Evolutionary conservation across 2,329 filamentous ascomycete genomes (phyloP), one percentile per base, ranked within the genome.

Genomic region (Plenodomus lindquistii): DNA sequence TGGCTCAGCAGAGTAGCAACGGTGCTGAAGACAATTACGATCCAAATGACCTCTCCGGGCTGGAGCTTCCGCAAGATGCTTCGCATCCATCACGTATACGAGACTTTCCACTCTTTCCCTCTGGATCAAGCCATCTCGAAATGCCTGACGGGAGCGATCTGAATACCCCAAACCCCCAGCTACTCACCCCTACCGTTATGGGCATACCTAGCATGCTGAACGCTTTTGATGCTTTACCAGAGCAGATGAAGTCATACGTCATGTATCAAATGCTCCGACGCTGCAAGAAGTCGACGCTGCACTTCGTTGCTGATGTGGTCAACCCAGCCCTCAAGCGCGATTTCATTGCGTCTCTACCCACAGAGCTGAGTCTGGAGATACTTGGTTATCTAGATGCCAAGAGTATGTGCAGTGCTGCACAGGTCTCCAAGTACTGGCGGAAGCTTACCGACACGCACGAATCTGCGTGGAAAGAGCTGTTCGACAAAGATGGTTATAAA

Each of bases 291-390:
- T 87, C 91, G 36, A 96, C 92, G 0, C 79, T 99, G 4, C 91
- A 94, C 65, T 86, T 96, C 45, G 87, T 99, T 46, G 91, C 93
- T 29, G 86, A 91, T 58, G 86, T 91, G 13, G 92, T 99, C 57
- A 97, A 96, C 65, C 94, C 94, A 7, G 91, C 93, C 0, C 75
- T 99, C 47, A 97, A 96, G 72, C 96, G 91, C 67, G 94, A 99
- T 69, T 97, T 97, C 54, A 77, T 99, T 41, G 84, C 84, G 53
- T 84, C 90, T 50, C 80, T 99, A 1, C 94, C 94, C 2, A 78
- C 88, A 0, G 94, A 99, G 71, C 81, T 99, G 17, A 89, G 89
- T 46, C 83, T 96, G 17, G 89, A 96, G 61, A 86, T 97, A 41
- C 81, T 97, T 11, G 87, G 88, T 21, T 96, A 93, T 66, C 83